A percentile compares a stretch with the other conserved stretches of the same genome.
These are phyloP conservation scores for Flaveria sonorensis DNA, from an alignment of 129 eudicot species.

Conservation along the genomic window DNA sequence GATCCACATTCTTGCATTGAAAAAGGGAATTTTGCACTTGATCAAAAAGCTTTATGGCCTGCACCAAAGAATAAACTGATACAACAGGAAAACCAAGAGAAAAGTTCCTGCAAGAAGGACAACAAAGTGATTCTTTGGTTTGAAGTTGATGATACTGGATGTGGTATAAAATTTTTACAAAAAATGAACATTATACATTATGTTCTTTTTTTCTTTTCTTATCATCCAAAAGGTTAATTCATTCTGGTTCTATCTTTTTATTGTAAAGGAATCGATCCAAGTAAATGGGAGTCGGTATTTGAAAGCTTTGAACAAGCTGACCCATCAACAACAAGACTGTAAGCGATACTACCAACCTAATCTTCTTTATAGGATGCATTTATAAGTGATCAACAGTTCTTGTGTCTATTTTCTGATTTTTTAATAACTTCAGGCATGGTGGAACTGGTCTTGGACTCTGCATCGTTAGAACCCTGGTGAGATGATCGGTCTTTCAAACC, in stretches of 20 bases:
- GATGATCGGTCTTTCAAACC: slow-evolving; percentile 28
- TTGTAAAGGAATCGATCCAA: slow-evolving; percentile 49
- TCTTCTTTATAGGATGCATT: slow-evolving; percentile 3
- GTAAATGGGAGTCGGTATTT: slow-evolving; percentile 48
- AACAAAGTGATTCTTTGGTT: slow-evolving; percentile 44
- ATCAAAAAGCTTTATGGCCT: slow-evolving; percentile 24
- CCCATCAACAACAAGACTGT: slow-evolving; percentile 93
- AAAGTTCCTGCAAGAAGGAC: slow-evolving; percentile 43
- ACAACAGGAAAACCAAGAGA: slow-evolving; percentile 39
- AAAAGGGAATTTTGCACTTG: slow-evolving; percentile 19
- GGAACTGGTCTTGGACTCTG: slow-evolving; percentile 99
- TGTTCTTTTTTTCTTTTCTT: background rate
- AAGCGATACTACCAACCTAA: slow-evolving; percentile 30
- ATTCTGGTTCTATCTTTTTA: background rate
- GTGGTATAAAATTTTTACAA: slow-evolving; percentile 44
- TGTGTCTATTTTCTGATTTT: slow-evolving; percentile 19
- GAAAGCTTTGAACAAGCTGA: slow-evolving; percentile 99
- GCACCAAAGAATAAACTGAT: slow-evolving; percentile 8
- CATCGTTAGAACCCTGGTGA: slow-evolving; percentile 95
- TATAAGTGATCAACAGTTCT: background rate
- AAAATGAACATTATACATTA: slow-evolving; percentile 17
- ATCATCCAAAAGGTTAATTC: background rate
- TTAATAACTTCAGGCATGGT: slow-evolving; percentile 73
- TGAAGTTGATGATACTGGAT: slow-evolving; percentile 50
- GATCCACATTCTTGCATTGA: slow-evolving; percentile 30